Evolutionary conservation across 2,329 filamentous ascomycete species (phyloP).

Genomic region (Fusarium chuoi): DNA sequence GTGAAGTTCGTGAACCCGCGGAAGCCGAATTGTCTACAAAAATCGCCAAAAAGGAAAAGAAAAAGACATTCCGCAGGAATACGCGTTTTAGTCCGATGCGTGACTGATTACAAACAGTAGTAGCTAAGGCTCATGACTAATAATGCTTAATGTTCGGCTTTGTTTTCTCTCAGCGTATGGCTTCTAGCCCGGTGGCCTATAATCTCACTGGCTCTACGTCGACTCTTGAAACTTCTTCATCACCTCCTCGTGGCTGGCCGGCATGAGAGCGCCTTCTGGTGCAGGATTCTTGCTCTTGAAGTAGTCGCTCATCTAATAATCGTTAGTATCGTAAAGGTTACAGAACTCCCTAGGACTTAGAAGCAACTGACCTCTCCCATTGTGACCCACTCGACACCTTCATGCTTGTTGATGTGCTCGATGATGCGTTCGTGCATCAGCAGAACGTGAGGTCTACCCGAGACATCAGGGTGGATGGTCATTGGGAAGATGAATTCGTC

Average conservation of each 20-base stretch:
- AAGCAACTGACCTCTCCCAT: slow-evolving; percentile 64
- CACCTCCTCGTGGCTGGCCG: not conserved
- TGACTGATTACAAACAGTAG: not conserved
- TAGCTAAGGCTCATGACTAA: not conserved
- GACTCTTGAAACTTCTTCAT: not conserved
- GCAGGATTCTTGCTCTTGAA: not conserved
- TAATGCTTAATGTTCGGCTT: not conserved
- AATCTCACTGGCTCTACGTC: not conserved
- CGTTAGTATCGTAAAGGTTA: too few relatives aligned
- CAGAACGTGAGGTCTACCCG: slow-evolving; percentile 75
- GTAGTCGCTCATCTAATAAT: not conserved
- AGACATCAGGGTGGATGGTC: slow-evolving; percentile 80
- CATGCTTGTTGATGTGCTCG: slow-evolving; percentile 72
- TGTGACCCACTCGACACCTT: slow-evolving; percentile 72
- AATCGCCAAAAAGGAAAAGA: not conserved
- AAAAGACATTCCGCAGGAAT: not conserved
- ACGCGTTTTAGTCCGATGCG: not conserved
- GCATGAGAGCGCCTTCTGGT: not conserved
- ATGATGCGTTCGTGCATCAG: slow-evolving; percentile 76
- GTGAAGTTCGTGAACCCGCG: not conserved
- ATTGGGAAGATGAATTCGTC: slow-evolving; percentile 62
- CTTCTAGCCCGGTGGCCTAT: accelerated
- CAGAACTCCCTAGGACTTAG: too few relatives aligned
- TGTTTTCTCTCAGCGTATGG: not conserved
- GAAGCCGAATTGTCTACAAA: not conserved